phyloP scores from a whole-genome alignment of 768 basidiomycete species.

The Mycena filopes region DNA sequence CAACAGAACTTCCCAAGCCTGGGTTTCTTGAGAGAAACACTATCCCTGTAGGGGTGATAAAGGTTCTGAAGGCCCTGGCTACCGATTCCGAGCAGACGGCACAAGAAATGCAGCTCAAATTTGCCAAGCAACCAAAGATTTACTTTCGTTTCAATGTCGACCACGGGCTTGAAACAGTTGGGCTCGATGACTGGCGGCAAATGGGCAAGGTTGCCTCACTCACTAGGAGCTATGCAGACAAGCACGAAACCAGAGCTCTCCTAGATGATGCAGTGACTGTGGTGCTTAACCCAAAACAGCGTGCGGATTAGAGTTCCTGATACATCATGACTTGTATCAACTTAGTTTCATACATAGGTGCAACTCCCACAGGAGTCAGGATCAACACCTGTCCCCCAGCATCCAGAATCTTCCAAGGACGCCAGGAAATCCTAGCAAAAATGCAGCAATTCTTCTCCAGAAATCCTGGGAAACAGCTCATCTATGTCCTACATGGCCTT shows the following conservation, averaged over 20 bases:
- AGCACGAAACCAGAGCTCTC: too few species aligned
- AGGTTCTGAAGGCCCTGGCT: not conserved
- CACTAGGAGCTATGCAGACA: too few species aligned
- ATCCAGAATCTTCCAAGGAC: not conserved
- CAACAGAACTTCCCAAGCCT: not conserved
- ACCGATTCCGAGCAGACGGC: constrained; percentile 1
- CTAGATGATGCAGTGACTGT: too few species aligned
- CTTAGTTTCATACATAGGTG: too few species aligned
- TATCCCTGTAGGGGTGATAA: not conserved
- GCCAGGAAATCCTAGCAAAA: not conserved
- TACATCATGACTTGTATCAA: too few species aligned
- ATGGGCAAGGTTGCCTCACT: not conserved
- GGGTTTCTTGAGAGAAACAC: not conserved
- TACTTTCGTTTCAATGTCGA: constrained; percentile 16
- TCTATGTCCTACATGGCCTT: too few species aligned
- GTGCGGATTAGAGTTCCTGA: too few species aligned
- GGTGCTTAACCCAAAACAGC: too few species aligned
- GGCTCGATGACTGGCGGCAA: not conserved
- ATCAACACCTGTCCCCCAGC: not conserved
- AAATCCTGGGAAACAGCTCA: not conserved
- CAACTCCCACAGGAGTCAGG: too few species aligned
- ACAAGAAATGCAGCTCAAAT: not conserved
- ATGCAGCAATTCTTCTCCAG: not conserved
- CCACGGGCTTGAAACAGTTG: constrained; percentile 1
- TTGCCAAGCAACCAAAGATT: not conserved